Evolutionary conservation across 2,329 filamentous ascomycete species (phyloP), one percentile per base, ranked within the genome.

Genomic region (Pseudogymnoascus destructans): DNA sequence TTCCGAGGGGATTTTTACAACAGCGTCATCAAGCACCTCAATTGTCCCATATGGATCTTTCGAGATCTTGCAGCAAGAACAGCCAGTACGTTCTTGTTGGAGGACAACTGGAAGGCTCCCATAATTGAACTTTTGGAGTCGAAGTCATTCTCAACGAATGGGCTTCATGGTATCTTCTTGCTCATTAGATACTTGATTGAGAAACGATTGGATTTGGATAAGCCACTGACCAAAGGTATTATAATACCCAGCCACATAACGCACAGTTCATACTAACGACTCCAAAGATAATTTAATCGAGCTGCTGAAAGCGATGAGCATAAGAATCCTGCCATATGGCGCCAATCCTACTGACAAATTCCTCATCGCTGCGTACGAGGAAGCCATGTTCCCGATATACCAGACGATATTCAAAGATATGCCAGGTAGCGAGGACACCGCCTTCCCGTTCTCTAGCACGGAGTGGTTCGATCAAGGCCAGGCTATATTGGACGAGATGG

Each of bases 61-160:
- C 77, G 89, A 55, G 87, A 92, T 65, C 89, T 91, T 68, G 86
- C 88, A 0, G 87, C 88, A 0, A 78, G 86, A 13, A 88, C 87
- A 0, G 74, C 88, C 10, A 83, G 81, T 66, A 82, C 81, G 0
- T 81, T 85, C 61, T 70, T 84, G 19, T 68, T 83, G 1, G 73
- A 76, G 15, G 70, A 74, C 3, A 70, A 73, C 21, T 82, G 79
- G 78, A 66, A 77, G 0, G 67, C 60, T 62, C 11, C 66, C 78
- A 1, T 67, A 78, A 8, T 62, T 61, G 3, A 54, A 3, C 57
- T 69, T 3, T 42, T 63, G 8, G 59, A 59, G 63, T 68, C 1
- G 5, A 65, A 69, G 1, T 62, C 61, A 0, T 65, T 67, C 6
- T 70, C 71, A 1, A 72, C 75, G 42, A 86, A 86, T 61, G 70